phyloP scores from a whole-genome alignment of 2,329 filamentous ascomycete genomes.

The Fusarium graminum region DNA sequence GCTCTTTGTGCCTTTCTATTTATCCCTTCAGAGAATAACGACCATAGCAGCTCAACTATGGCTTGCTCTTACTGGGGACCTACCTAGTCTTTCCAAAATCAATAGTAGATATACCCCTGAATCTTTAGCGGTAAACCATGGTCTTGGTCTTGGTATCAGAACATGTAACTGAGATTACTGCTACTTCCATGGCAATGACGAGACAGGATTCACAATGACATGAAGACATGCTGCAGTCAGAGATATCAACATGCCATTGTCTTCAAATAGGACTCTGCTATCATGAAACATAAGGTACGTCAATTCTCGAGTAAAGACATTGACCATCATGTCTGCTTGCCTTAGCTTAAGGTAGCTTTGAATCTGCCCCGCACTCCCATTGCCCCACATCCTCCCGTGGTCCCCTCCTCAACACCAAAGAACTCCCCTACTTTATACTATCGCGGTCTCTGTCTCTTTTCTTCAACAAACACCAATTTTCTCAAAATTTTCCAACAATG shows the following conservation, averaged over 20 bases:
- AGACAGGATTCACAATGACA: neutral
- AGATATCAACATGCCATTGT: neutral
- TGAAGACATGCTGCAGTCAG: neutral
- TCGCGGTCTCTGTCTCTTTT: conserved; percentile 17
- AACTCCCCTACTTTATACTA: conserved; percentile 26
- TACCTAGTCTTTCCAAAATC: neutral
- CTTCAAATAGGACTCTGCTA: neutral
- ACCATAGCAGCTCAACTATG: neutral
- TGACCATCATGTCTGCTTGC: neutral
- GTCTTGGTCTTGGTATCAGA: neutral
- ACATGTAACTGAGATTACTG: neutral
- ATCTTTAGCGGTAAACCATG: conserved; percentile 26
- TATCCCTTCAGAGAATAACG: neutral
- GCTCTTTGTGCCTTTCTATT: neutral
- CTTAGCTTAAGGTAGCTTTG: neutral
- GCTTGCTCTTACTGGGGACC: neutral
- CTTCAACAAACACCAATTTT: conserved; percentile 5
- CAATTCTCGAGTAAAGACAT: neutral
- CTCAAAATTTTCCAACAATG: conserved; percentile 54
- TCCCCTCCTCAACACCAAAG: conserved; percentile 38
- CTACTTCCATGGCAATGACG: neutral
- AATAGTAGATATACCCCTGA: conserved; percentile 4
- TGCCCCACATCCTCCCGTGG: conserved; percentile 30
- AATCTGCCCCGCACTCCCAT: conserved; percentile 30
- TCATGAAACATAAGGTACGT: neutral